Evolutionary conservation across 306 rosid species (phyloP), one percentile per base, ranked within the genome.

Genomic region (Dalbergia cochinchinensis): DNA sequence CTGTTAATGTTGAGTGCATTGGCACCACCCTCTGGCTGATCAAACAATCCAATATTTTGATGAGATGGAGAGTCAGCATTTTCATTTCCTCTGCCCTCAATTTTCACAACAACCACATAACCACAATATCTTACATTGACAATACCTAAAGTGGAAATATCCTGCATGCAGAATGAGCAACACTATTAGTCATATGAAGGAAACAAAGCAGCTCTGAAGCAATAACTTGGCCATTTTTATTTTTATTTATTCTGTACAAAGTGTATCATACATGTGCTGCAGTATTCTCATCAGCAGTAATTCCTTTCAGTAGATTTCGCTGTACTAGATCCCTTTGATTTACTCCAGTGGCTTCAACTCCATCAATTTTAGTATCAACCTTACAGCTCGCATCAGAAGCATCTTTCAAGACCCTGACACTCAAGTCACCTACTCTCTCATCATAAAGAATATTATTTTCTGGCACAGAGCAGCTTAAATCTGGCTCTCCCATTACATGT

Each of bases 241-340:
- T 47, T 51, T 39, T 59, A 37, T 7, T 47, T 51, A 47, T 64
- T 65, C 78, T 70, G 64, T 20, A 44, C 18, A 66, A 71, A 34
- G 35, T 74, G 37, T 48, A 78, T 77, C 89, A 72, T 88, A 91
- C 96, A 53, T 91, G 93, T 68, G 96, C 93, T 83, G 91, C 92
- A 12, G 93, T 89, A 78, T 91, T 91, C 83, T 91, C 96, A 76
- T 91, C 96, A 65, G 96, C 96, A 39, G 93, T 89, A 81, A 92
- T 92, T 73, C 94, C 94, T 85, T 92, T 92, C 70, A 88, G 74
- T 44, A 92, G 87, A 83, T 92, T 92, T 60, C 93, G 73, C 59
- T 84, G 85, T 55, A 85, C 83, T 47, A 90, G 80, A 72, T 83
- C 83, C 69, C 79, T 85, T 77, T 61, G 64, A 70, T 83, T 89